phyloP scores from a whole-genome alignment of 495 filamentous ascomycete genomes.

The Penicillium chermesinum region DNA sequence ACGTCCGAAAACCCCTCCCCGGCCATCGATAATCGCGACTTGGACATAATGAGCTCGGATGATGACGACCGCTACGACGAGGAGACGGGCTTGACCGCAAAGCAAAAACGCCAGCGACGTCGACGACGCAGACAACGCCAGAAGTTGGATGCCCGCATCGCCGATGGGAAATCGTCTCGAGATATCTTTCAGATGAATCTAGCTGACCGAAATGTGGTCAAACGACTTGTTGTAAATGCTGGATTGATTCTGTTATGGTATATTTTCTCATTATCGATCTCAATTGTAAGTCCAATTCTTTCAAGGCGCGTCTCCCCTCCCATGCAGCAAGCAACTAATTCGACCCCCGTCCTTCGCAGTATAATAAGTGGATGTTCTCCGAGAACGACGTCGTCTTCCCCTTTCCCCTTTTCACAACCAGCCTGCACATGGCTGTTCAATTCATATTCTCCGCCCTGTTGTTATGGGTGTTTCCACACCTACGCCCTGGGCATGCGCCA shows the following conservation, averaged over 20 bases:
- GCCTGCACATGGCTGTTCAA: conserved; percentile 93
- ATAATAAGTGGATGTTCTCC: conserved; percentile 99
- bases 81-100: conserved; percentile 76
- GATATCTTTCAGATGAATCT: conserved; percentile 26
- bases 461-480: conserved; percentile 74
- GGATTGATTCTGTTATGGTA: conserved; percentile 86
- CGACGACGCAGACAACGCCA: conserved; percentile 61
- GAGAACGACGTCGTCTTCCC: conserved; percentile 79
- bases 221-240: conserved; percentile 62
- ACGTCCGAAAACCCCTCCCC: conserved; percentile 46
- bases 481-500: conserved; percentile 61
- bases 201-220: conserved; percentile 64
- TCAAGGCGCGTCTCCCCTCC: neutral
- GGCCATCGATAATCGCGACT: conserved; percentile 50
- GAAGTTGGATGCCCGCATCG: conserved; percentile 69
- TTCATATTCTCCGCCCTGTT: conserved; percentile 77
- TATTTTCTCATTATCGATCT: conserved; percentile 89
- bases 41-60: conserved; percentile 53
- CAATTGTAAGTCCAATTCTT: conserved; percentile 61
- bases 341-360: conserved; percentile 44
- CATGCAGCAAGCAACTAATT: neutral
- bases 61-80: conserved; percentile 84
- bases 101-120: conserved; percentile 61
- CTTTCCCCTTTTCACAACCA: conserved; percentile 93
- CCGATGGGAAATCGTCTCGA: conserved; percentile 40